Evolutionary conservation across 2,329 filamentous ascomycete species (phyloP).

Genomic region (Fusarium stilboides): DNA sequence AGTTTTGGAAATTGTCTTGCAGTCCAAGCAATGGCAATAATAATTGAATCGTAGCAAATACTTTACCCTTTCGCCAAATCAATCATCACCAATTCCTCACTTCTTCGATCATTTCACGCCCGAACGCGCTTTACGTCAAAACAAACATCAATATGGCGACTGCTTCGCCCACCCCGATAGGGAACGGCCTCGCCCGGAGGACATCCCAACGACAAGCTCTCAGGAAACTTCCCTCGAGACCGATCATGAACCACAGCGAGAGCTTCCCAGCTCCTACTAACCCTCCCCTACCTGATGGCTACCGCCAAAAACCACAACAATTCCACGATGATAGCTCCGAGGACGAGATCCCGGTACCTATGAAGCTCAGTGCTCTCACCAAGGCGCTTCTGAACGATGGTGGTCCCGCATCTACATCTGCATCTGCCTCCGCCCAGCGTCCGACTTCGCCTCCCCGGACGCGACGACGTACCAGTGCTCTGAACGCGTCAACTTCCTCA

Average conservation of each 20-base stretch:
- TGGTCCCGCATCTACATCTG: slow-evolving; percentile 61
- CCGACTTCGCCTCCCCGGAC: slow-evolving; percentile 63
- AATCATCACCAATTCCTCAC: slow-evolving; percentile 38
- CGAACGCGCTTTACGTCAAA: slow-evolving; percentile 42
- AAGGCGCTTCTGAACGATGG: slow-evolving; percentile 84
- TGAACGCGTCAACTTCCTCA: slow-evolving; percentile 62
- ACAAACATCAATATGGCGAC: slow-evolving; percentile 62
- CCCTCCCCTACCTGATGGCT: slow-evolving; percentile 50
- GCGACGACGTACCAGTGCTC: slow-evolving; percentile 64
- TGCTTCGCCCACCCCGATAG: slow-evolving; percentile 70
- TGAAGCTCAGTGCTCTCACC: slow-evolving; percentile 94
- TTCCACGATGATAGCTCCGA: slow-evolving; percentile 87
- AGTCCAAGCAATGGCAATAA: slow-evolving; percentile 57
- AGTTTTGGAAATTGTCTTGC: slow-evolving; percentile 53
- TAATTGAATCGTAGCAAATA: slow-evolving; percentile 60
- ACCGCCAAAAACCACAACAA: slow-evolving; percentile 62
- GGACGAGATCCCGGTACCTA: slow-evolving; percentile 91
- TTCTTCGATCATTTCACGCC: slow-evolving; percentile 30
- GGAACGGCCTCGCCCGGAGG: slow-evolving; percentile 65
- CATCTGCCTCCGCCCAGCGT: slow-evolving; percentile 58
- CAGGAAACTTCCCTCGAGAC: slow-evolving; percentile 65
- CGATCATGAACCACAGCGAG: slow-evolving; percentile 62
- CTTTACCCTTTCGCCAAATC: slow-evolving; percentile 45
- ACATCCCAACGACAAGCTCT: slow-evolving; percentile 71
- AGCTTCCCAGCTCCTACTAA: slow-evolving; percentile 58